A percentile compares a stretch with the other conserved stretches of the same genome.
Conservation (phyloP, 2,329 filamentous ascomycete genomes). For the Aspergillus fischeri region DNA sequence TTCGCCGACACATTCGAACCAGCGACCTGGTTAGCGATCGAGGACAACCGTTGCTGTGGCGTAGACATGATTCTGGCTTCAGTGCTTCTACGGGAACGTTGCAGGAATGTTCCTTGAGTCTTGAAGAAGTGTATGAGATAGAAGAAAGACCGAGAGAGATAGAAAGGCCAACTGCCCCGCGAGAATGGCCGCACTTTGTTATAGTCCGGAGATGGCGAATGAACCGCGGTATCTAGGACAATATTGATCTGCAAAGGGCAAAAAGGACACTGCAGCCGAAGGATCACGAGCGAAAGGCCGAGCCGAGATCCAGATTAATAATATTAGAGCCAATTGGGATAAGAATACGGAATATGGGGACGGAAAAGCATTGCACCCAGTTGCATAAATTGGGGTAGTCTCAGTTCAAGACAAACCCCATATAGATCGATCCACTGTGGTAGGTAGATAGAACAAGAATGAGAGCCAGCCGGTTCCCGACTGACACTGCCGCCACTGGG, state of each 20-base stretch:
- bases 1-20: slow-evolving; percentile 25
- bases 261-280: background rate
- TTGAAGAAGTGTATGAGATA: background rate
- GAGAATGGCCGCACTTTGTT: background rate
- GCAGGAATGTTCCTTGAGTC: background rate
- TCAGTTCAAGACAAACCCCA: background rate
- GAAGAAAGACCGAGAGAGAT: background rate
- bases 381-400: background rate
- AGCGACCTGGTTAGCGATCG: slow-evolving; percentile 40
- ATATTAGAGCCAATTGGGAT: background rate
- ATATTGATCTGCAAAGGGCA: background rate
- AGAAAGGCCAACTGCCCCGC: background rate
- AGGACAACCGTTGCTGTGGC: slow-evolving; percentile 36
- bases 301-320: slow-evolving; percentile 6
- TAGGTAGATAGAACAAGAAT: background rate
- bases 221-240: slow-evolving; percentile 7
- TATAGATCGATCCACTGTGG: background rate
- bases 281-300: slow-evolving; percentile 1
- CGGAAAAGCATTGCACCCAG: background rate
- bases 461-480: slow-evolving; percentile 15
- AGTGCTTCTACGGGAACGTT: background rate
- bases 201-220: background rate
- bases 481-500: slow-evolving; percentile 19
- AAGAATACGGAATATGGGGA: background rate
- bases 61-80: slow-evolving; percentile 31